Conservation (phyloP, 2,329 filamentous ascomycete species). For the Aspergillus unguis region DNA sequence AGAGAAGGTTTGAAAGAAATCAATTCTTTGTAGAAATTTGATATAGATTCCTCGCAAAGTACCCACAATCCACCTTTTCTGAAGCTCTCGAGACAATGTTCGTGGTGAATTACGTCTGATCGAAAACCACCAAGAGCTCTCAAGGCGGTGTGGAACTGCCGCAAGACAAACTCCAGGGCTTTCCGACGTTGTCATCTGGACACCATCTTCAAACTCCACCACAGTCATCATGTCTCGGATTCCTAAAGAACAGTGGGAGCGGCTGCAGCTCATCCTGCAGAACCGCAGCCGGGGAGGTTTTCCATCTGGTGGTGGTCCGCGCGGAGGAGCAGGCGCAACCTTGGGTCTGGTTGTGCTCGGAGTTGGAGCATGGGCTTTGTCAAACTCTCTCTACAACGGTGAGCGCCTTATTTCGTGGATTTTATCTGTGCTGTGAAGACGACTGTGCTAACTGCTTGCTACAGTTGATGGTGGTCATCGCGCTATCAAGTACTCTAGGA, state of each 20-base stretch:
- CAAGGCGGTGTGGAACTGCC: constrained; percentile 25
- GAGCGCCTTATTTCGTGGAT: constrained; percentile 14
- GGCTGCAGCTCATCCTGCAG: constrained; percentile 61
- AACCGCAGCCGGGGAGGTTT: constrained; percentile 48
- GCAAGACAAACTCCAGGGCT: constrained; percentile 20
- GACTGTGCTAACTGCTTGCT: constrained; percentile 17
- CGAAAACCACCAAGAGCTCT: constrained; percentile 2
- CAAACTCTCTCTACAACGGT: constrained; percentile 68
- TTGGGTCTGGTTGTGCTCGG: constrained; percentile 54
- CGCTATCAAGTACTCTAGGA: constrained; percentile 94
- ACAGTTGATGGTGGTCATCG: constrained; percentile 94
- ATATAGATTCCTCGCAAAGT: not conserved
- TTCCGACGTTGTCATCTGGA: constrained; percentile 26
- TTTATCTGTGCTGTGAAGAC: not conserved
- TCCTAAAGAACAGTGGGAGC: constrained; percentile 64
- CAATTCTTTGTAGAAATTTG: not conserved
- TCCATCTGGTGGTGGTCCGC: constrained; percentile 49
- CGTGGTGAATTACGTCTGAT: not conserved
- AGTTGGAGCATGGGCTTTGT: constrained; percentile 39
- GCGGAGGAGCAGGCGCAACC: constrained; percentile 53
- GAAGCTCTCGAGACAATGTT: constrained; percentile 1
- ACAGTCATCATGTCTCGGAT: constrained; percentile 47
- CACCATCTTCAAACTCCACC: constrained; percentile 21
- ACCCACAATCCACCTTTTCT: not conserved
- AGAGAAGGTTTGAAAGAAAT: not conserved